A percentile compares a stretch with the other conserved stretches of the same genome.
Evolutionary conservation across 352 stramenopile species (phyloP).

Genomic region (Phytophthora cactorum): DNA sequence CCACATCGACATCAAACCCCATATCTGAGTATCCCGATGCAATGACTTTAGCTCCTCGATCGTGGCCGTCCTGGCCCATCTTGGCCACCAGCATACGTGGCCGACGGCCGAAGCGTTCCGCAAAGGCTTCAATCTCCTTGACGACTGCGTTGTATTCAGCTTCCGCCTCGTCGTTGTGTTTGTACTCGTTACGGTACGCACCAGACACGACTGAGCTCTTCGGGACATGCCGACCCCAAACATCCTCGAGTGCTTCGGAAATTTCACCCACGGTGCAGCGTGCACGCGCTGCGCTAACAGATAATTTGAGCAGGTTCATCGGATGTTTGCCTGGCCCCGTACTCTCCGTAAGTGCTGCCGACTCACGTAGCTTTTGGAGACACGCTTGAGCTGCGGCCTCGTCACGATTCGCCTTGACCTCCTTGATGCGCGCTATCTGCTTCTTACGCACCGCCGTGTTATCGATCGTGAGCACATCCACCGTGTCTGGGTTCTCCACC

Average conservation of each 20-base stretch:
- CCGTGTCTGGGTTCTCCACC: conserved; percentile 83
- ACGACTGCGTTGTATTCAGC: conserved; percentile 92
- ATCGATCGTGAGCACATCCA: conserved; percentile 95
- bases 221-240: conserved; percentile 95
- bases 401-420: conserved; percentile 90
- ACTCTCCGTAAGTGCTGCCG: conserved; percentile 64
- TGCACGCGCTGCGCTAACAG: conserved; percentile 91
- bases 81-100: conserved; percentile 96
- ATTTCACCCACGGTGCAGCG: conserved; percentile 97
- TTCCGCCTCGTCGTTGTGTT: conserved; percentile 66
- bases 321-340: conserved; percentile 85
- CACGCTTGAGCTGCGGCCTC: conserved; percentile 70
- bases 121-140: conserved; percentile 93
- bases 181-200: conserved; percentile 60
- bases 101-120: conserved; percentile 90
- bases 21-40: conserved; percentile 96
- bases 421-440: conserved; percentile 89
- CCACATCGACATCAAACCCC: conserved; percentile 98
- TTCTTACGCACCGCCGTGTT: conserved; percentile 91
- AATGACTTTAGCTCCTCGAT: conserved; percentile 97
- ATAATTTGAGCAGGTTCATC: conserved; percentile 95
- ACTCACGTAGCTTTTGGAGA: conserved; percentile 50
- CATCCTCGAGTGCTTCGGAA: conserved; percentile 92
- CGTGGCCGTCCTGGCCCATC: conserved; percentile 97
- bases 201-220: conserved; percentile 71